Percentiles rank a stretch among this genome's conserved stretches.
phyloP scores from a whole-genome alignment of 352 stramenopile species.

The Phytophthora chlamydospora region DNA sequence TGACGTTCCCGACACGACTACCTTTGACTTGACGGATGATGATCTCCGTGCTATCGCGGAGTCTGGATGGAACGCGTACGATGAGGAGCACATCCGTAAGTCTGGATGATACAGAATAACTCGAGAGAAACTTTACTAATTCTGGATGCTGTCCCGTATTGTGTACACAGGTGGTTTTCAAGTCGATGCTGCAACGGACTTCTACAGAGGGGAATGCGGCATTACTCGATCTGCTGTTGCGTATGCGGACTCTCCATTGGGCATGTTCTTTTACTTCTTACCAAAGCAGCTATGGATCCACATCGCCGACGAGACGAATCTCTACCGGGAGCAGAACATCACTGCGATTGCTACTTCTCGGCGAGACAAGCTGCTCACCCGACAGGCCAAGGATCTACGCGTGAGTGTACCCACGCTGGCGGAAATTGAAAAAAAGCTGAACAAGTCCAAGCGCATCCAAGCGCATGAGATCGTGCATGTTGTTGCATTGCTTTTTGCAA shows the following conservation, averaged over 20 bases:
- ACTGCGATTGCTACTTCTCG: neutral
- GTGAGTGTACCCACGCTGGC: constrained; percentile 10
- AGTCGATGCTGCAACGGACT: constrained; percentile 10
- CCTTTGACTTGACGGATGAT: constrained; percentile 7
- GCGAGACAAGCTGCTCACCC: neutral
- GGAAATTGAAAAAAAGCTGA: constrained; percentile 8
- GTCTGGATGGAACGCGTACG: constrained; percentile 4
- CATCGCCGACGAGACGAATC: constrained; percentile 23
- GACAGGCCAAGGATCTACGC: constrained; percentile 3
- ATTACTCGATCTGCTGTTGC: constrained; percentile 18
- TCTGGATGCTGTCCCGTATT: constrained; percentile 1
- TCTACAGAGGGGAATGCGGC: constrained; percentile 8
- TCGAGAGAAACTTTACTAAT: neutral
- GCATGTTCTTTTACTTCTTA: constrained; percentile 33
- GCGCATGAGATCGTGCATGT: constrained; percentile 23
- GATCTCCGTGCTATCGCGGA: neutral
- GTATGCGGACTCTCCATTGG: constrained; percentile 12
- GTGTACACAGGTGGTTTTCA: neutral
- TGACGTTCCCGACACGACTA: neutral
- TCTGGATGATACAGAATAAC: constrained; percentile 20
- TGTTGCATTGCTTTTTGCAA: constrained; percentile 10
- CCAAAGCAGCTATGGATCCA: constrained; percentile 21
- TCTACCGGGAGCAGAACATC: constrained; percentile 13
- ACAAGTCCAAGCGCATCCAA: constrained; percentile 16
- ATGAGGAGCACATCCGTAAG: constrained; percentile 19